Base-by-base conservation (phyloP, 768 basidiomycete species). In the Hypholoma sublateritium region DNA sequence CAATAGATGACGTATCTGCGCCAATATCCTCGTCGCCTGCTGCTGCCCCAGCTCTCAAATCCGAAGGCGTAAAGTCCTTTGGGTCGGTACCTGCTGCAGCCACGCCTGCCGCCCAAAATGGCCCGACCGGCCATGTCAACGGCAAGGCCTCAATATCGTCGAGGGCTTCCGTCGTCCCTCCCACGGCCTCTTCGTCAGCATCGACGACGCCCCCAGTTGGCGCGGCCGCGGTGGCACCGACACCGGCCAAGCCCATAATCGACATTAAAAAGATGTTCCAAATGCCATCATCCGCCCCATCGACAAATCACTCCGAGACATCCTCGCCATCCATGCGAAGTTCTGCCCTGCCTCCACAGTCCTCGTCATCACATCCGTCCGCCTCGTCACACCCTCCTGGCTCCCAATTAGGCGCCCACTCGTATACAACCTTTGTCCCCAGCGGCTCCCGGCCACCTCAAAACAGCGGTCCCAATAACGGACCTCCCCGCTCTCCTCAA, bases 1-100 rank as follows among this genome's bases (percentile, higher is more conserved):
- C 93, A 46, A 91, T 95, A 80, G 88, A 93, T 74, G 89, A 92
- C 72, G 82, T 80, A 62, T 73, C 80, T 57, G 86, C 91, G 52
- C 81, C 87, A 59, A 86, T 93, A 65, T 90, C 92, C 35, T 89
- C 91, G 45, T 92, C 91, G 8, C 91, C 93, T 35, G 89, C 91
- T 53, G 76, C 83, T 50, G 80, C 83, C 35, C 80, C 86, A 41
- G 76, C 76, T 61, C 80, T 85, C 67, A 88, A 86, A 77, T 77
- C 84, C 60, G 87, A 87, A 66, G 81, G 74, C 65, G 87, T 93
- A 64, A 92, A 87, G 72, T 83, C 89, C 43, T 95, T 95, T 73
- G 92, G 93, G 67, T 80, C 88, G 22, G 84, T 94, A 37, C 84
- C 85, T 43, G 86, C 85, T 37, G 85, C 82, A 50, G 78, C 77